Conservation (phyloP, 345 rosid genomes). For the Xanthoceras sorbifolium region DNA sequence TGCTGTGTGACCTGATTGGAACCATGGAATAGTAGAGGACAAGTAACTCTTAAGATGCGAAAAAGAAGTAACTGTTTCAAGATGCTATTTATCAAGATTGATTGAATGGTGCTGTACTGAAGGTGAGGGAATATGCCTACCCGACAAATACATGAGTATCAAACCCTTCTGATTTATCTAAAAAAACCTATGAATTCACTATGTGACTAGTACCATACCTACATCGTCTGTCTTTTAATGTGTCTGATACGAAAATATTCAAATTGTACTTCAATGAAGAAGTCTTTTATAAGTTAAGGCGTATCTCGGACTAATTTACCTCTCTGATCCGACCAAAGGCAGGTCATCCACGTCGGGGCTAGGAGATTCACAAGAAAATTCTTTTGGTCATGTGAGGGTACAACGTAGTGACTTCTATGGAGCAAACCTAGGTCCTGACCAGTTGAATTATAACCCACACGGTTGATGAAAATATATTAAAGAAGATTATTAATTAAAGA, state of each 20-base stretch:
- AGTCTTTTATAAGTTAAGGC: too few relatives aligned
- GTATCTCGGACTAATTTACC: too few relatives aligned
- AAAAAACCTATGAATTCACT: background rate
- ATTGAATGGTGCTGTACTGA: background rate
- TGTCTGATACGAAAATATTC: background rate
- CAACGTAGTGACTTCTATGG: too few relatives aligned
- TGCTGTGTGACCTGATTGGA: constrained; percentile 5
- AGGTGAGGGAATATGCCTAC: background rate
- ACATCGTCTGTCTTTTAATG: background rate
- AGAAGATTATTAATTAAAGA: too few relatives aligned
- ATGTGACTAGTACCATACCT: background rate
- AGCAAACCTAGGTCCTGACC: too few relatives aligned
- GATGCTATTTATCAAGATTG: constrained; percentile 1
- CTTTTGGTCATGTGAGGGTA: too few relatives aligned
- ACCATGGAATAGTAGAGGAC: background rate
- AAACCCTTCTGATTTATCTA: background rate
- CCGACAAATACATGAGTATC: background rate
- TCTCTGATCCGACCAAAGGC: too few relatives aligned
- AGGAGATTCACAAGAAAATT: too few relatives aligned
- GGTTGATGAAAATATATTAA: too few relatives aligned
- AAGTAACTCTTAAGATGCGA: background rate
- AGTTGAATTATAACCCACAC: too few relatives aligned
- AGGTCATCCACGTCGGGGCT: too few relatives aligned
- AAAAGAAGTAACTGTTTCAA: background rate
- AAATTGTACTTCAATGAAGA: too few relatives aligned